phyloP scores from a whole-genome alignment of 2,329 filamentous ascomycete species.

The Pseudogymnoascus sp. region DNA sequence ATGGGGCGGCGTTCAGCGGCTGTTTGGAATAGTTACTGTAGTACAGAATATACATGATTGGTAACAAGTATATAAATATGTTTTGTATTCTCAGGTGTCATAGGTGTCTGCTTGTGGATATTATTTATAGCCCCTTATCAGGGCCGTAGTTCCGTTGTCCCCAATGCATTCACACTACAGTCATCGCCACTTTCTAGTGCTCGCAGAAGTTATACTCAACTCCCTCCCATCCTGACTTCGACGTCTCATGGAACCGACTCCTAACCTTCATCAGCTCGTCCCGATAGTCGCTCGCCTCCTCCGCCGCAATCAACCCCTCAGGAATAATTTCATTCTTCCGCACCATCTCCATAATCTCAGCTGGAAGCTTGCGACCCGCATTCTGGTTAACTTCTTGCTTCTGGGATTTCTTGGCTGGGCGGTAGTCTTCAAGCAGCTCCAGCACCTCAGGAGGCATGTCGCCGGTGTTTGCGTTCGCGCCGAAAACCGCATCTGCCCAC shows the following conservation, averaged over 20 bases:
- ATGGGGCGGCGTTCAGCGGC: background rate
- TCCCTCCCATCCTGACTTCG: background rate
- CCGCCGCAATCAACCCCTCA: background rate
- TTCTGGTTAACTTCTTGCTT: background rate
- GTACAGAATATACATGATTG: slow-evolving; percentile 1
- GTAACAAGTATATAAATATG: background rate
- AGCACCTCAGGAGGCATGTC: slow-evolving; percentile 27
- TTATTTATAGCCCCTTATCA: background rate
- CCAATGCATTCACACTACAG: background rate
- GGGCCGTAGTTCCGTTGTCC: background rate
- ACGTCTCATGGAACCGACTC: background rate
- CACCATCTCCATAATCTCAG: slow-evolving; percentile 11
- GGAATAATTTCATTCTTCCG: background rate
- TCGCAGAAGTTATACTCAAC: slow-evolving; percentile 6
- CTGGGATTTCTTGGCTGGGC: slow-evolving; percentile 16
- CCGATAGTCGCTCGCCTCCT: background rate
- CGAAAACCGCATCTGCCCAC: slow-evolving; percentile 28
- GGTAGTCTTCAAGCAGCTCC: slow-evolving; percentile 17
- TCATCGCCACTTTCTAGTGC: background rate
- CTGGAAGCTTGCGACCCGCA: slow-evolving; percentile 9
- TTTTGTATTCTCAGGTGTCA: background rate
- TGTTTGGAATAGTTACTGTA: background rate
- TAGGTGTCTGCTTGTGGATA: background rate
- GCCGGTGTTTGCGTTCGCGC: slow-evolving; percentile 14
- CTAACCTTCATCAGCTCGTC: slow-evolving; percentile 8